Evolutionary conservation across 495 filamentous ascomycete species (phyloP), one percentile per base, ranked within the genome.

Genomic region (Penicillium coffeae): DNA sequence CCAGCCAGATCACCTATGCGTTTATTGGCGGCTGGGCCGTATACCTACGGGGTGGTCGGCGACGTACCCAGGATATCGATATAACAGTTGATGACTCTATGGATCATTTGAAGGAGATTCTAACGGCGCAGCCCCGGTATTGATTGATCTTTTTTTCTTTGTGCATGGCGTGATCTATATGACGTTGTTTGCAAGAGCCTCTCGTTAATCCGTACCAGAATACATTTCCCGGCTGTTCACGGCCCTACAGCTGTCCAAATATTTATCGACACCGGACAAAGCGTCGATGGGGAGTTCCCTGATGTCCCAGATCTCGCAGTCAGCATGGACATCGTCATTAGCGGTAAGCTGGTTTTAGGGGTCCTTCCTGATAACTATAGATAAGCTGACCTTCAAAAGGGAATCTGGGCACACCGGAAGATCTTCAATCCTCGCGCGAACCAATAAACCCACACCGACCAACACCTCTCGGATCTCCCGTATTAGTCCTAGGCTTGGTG

Each of bases 321-420:
- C 38, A 58, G 55, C 36, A 58, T 58, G 55, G 55, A 58, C 22
- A 53, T 58, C 10, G 55, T 58, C 12, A 58, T 58, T 10, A 58
- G 55, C 46, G 55, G 55, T 58, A 34, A 51, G 50, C 40, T 20
- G 42, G 38, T 12, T 27, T 4, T 20, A 19, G 27, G 39, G n/a
- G 14, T 20, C 12, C 32, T 45, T 10, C 25, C 25, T 5, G 25
- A 30, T 10, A 30, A 30, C 10, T 30, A 4, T 30, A 30, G 25
- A 30, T 4, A 10, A 30, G 10, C 25, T 42, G 10, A 27, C 30
- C 42, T 27, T 34, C 14, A 6, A 19, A 25, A 52, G 55, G 55
- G 32, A 54, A 58, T 38, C 39, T 58, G 37, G 55, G 55, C 12
- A 58, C 55, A 21, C 55, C 55, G 12, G 51, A 39, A 19, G 55